Evolutionary conservation across 345 rosid species (phyloP), one percentile per base, ranked within the genome.

Genomic region (Heritiera littoralis): DNA sequence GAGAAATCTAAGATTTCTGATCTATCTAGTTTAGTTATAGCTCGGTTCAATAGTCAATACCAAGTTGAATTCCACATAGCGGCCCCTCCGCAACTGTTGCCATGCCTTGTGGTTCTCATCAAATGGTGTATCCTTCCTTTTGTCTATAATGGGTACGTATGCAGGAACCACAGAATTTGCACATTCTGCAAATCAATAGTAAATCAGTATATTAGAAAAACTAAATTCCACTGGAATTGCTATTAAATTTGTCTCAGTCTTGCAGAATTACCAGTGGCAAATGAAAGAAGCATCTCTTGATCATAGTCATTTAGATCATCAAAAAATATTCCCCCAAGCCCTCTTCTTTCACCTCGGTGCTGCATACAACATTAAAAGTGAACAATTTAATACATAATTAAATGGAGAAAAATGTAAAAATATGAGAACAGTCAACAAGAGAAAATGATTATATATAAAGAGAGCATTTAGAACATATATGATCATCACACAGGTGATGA

Each of bases 11-110:
- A 52, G 52, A 77, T 35, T 32, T 40, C n/a, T 51, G 54, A 18
- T 17, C 6, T 54, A 7, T 61, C 63, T 12, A 13, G 14, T 32
- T 51, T 46, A 30, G 75, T 11, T 40, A 23, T 7, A 63, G 63
- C n/a, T 55, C 45, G 49, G 58, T 72, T 72, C 35, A 30, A 67
- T 89, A 96, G 98, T 72, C 38, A 23, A 68, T 89, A 96, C 98
- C 98, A 96, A 86, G 88, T 96, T 96, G 83, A 96, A 96, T 86
- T 96, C 98, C 5, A 96, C 97, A 80, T 94, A 96, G 78, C 99
- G 93, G 3, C 99, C 99, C 83, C 99, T 82, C 12, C 99, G 92
- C 82, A 96, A 78, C 81, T 96, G 99, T 79, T 96, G 99, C 98
- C 98, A 96, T 32, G 94, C 98, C 88, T 92, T 94, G 84, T 96